phyloP scores from a whole-genome alignment of 1,284 basidiomycete species.

The Ceratorhiza oryzae-sativae region DNA sequence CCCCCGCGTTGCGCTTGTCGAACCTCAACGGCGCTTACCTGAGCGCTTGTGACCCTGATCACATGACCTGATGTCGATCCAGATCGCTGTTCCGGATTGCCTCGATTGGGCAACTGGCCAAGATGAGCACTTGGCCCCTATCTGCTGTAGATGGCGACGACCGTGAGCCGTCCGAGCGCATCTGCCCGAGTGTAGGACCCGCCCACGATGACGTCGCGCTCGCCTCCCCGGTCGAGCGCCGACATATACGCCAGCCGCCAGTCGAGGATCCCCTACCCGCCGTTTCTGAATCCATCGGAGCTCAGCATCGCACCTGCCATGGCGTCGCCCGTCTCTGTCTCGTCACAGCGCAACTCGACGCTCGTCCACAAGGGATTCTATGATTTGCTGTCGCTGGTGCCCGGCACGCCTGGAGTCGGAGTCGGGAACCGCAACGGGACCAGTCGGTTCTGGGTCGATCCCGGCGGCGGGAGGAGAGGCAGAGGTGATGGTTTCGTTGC shows the following conservation, averaged over 20 bases:
- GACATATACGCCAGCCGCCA: slow-evolving; percentile 5
- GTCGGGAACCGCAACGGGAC: slow-evolving; percentile 67
- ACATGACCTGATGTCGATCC: not conserved
- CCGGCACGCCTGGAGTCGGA: slow-evolving; percentile 55
- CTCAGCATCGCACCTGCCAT: slow-evolving; percentile 16
- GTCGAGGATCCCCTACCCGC: slow-evolving; percentile 16
- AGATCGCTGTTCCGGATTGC: not conserved
- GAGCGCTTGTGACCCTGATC: not conserved
- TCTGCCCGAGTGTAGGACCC: not conserved
- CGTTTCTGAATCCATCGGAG: not conserved
- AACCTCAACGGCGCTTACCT: too few species aligned
- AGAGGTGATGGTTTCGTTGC: slow-evolving; percentile 52
- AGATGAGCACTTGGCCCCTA: slow-evolving; percentile 29
- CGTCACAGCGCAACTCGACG: slow-evolving; percentile 51
- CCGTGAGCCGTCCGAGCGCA: slow-evolving; percentile 12
- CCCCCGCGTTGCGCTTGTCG: too few species aligned
- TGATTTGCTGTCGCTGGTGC: slow-evolving; percentile 81
- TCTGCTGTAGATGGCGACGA: slow-evolving; percentile 34
- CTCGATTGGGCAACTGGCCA: slow-evolving; percentile 2
- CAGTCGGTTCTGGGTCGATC: slow-evolving; percentile 61
- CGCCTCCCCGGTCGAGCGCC: slow-evolving; percentile 5
- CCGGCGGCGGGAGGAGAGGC: slow-evolving; percentile 61
- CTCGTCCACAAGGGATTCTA: slow-evolving; percentile 86
- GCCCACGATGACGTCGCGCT: slow-evolving; percentile 3
- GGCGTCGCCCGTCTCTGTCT: slow-evolving; percentile 11